Percentiles rank a stretch among this genome's conserved stretches.
Conservation (phyloP, 2,329 filamentous ascomycete genomes). For the Hypoxylon sp. region DNA sequence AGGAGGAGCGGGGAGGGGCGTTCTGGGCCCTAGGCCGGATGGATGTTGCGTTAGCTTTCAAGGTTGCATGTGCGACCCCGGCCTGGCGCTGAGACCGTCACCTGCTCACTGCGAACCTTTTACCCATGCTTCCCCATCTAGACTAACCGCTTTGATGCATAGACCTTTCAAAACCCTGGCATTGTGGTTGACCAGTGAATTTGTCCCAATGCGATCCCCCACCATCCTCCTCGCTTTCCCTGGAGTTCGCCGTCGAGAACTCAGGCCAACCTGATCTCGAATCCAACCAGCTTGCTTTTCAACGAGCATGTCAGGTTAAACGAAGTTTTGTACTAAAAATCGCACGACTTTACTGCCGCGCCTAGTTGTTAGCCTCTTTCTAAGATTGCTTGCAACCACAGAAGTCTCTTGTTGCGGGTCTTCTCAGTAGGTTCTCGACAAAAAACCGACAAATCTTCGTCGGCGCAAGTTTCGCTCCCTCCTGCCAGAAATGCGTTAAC, state of each 20-base stretch:
- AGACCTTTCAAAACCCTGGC: conserved; percentile 22
- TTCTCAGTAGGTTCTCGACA: conserved; percentile 19
- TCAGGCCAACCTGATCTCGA: conserved; percentile 35
- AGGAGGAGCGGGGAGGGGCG: conserved; percentile 15
- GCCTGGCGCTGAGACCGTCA: conserved; percentile 38
- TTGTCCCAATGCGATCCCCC: conserved; percentile 37
- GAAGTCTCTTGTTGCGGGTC: conserved; percentile 17
- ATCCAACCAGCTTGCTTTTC: conserved; percentile 16
- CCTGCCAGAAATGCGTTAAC: conserved; percentile 34
- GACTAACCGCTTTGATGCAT: conserved; percentile 32
- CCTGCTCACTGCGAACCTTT: conserved; percentile 34
- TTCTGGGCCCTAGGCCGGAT: conserved; percentile 32
- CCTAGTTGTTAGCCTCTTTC: conserved; percentile 29
- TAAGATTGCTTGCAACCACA: conserved; percentile 26
- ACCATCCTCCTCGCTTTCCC: conserved; percentile 34
- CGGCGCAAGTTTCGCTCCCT: conserved; percentile 26
- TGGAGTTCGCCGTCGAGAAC: conserved; percentile 33
- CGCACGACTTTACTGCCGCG: conserved; percentile 20
- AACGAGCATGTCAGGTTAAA: conserved; percentile 20
- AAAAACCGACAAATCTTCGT: conserved; percentile 22
- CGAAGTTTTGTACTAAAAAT: conserved; percentile 23
- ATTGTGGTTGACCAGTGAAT: conserved; percentile 31
- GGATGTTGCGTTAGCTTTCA: conserved; percentile 32
- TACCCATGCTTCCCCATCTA: conserved; percentile 11
- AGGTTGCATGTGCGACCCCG: conserved; percentile 34